Evolutionary conservation across 768 basidiomycete genomes (phyloP), one percentile per base, ranked within the genome.

Genomic region (Lentinula lateritia): DNA sequence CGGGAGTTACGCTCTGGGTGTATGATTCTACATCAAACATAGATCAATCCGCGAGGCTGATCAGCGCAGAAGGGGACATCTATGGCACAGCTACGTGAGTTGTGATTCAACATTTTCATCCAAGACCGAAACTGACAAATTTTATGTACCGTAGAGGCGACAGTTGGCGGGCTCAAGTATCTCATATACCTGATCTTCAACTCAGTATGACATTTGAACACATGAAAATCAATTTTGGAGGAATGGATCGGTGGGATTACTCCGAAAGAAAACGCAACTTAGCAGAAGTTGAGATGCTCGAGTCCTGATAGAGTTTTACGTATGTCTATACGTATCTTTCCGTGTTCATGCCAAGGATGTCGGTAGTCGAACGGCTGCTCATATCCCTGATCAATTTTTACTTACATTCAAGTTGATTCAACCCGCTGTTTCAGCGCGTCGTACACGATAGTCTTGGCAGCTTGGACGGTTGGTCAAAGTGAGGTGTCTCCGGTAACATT

Each of bases 11-110:
- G 36, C 65, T 92, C 23, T 92, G 91, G 91, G 80, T 92, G 56
- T 93, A 91, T 67, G 90, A 92, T 67, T 66, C 76, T 6, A 74
- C 72, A 65, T 90, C 89, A 9, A 89, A 89, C 67, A 59, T 56
- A 13, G 90, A 92, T 71, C 81, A 82, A 63, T 89, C 84, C 63
- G 86, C 80, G 57, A 80, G 89, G 52, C 75, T 89, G n/a, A 82
- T 93, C 9, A 83, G 79, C 67, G 82, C 81, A 64, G 67, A 75
- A 58, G 80, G 83, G n/a, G 82, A 85, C 63, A 71, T 85, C 63
- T 91, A 91, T 66, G 89, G 90, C 34, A 88, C 89, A 35, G 90
- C 89, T 58, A 89, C 89, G 90, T 90, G 69, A 71, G 87, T 80
- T 18, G 53, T 46, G 43, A 35, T 5, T 13, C 53, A 62, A 1